Percentiles rank a stretch among this genome's conserved stretches.
Evolutionary conservation across 106 monocot species (phyloP).

Genomic region (Dendrobium officinale): DNA sequence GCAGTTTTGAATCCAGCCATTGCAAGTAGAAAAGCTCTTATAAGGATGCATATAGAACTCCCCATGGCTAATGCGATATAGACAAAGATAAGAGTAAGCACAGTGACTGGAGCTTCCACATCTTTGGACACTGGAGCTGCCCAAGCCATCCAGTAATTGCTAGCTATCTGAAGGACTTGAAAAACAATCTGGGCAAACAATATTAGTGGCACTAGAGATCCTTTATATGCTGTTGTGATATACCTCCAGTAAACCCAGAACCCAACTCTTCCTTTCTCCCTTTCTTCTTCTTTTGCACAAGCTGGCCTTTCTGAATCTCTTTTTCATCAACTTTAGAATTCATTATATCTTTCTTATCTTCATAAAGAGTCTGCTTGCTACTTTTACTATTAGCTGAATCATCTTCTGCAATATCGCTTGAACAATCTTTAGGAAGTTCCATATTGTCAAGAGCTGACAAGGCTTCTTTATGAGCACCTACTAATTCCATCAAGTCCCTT

Average conservation of each 20-base stretch:
- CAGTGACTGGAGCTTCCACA: constrained; percentile 46
- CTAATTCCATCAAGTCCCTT: constrained; percentile 76
- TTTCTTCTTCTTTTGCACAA: constrained; percentile 89
- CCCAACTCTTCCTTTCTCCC: constrained; percentile 90
- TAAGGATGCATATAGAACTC: constrained; percentile 58
- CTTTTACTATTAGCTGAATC: constrained; percentile 9
- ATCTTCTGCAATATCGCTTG: constrained; percentile 8
- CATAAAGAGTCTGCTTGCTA: constrained; percentile 2
- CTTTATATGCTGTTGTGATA: constrained; percentile 66
- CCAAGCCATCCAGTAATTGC: constrained; percentile 32
- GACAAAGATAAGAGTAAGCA: constrained; percentile 42
- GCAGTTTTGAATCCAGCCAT: constrained; percentile 74
- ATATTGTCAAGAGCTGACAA: constrained; percentile 44
- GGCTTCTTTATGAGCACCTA: constrained; percentile 75
- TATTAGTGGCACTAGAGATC: constrained; percentile 64
- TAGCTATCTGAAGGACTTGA: constrained; percentile 70
- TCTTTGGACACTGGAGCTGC: constrained; percentile 54
- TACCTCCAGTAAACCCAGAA: constrained; percentile 92
- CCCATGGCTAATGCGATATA: constrained; percentile 69
- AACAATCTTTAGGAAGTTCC: constrained; percentile 10
- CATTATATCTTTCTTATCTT: constrained; percentile 25
- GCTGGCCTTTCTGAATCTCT: constrained; percentile 45
- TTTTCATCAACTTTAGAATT: constrained; percentile 31
- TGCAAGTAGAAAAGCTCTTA: constrained; percentile 49
- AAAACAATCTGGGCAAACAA: constrained; percentile 65